Percentiles rank a stretch among this genome's conserved stretches.
phyloP scores from a whole-genome alignment of 2,329 filamentous ascomycete species.

The Chrysoporthe deuterocubensis region DNA sequence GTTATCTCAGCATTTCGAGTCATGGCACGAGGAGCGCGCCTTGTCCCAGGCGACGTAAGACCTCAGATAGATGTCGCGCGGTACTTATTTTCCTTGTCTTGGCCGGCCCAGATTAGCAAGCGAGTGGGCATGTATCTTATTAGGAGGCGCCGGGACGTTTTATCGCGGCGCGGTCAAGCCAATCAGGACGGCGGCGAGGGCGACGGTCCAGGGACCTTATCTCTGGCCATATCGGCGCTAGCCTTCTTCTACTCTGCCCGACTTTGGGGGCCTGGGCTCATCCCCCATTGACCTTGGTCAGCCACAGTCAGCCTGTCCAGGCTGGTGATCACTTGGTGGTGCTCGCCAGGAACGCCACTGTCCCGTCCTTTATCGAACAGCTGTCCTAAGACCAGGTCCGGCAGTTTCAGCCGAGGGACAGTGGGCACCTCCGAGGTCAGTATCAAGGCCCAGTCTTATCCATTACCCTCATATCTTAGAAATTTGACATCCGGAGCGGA shows the following conservation, averaged over 20 bases:
- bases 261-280: background rate
- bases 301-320: background rate
- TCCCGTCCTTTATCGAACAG: background rate
- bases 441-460: background rate
- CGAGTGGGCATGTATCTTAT: slow-evolving; percentile 2
- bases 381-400: slow-evolving; percentile 1
- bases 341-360: background rate
- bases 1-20: background rate
- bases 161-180: slow-evolving; percentile 10
- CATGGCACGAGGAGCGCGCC: background rate
- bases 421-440: background rate
- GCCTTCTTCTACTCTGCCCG: background rate
- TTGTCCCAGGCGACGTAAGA: background rate
- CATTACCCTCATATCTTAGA: slow-evolving; percentile 3
- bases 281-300: background rate
- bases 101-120: background rate
- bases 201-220: slow-evolving; percentile 14
- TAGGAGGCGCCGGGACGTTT: background rate
- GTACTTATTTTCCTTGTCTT: background rate
- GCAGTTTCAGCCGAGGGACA: background rate
- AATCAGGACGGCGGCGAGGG: slow-evolving; percentile 14
- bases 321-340: background rate
- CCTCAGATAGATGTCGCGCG: background rate
- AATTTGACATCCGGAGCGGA: background rate
- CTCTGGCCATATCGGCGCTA: slow-evolving; percentile 11